phyloP scores from a whole-genome alignment of 345 rosid genomes.

The Salix caprea region DNA sequence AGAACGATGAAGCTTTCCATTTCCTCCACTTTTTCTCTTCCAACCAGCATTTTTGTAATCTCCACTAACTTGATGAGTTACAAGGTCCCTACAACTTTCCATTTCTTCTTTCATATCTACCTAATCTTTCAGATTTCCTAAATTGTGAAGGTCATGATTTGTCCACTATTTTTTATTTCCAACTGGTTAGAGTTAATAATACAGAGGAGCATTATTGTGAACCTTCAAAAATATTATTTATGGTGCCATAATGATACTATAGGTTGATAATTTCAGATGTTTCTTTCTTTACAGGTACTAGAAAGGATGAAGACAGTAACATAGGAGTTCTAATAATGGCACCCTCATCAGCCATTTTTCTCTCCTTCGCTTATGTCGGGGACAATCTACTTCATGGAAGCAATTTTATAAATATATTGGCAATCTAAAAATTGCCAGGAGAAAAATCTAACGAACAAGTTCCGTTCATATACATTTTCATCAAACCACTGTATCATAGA shows the following conservation, averaged over 20 bases:
- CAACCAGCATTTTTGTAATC: background rate
- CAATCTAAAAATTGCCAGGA: background rate
- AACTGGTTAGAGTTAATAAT: background rate
- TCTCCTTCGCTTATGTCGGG: background rate
- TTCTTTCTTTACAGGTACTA: constrained; percentile 5
- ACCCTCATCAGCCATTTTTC: background rate
- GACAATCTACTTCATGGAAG: background rate
- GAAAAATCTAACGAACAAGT: background rate
- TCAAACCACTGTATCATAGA: background rate
- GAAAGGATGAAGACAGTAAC: constrained; percentile 9
- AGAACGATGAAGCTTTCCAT: background rate
- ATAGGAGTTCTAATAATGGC: background rate
- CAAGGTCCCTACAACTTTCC: background rate
- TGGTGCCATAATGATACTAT: background rate
- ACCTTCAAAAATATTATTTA: constrained; percentile 3
- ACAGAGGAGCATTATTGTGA: constrained; percentile 5
- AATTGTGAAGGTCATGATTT: background rate
- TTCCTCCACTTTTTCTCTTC: constrained; percentile 4
- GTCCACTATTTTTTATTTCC: constrained; percentile 2
- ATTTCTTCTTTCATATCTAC: background rate
- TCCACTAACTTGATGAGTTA: background rate
- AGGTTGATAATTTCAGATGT: background rate
- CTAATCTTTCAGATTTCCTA: background rate
- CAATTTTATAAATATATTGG: background rate
- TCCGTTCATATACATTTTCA: constrained; percentile 7